Base-by-base conservation (phyloP, 1,284 basidiomycete genomes). In the Naganishia sp. region DNA sequence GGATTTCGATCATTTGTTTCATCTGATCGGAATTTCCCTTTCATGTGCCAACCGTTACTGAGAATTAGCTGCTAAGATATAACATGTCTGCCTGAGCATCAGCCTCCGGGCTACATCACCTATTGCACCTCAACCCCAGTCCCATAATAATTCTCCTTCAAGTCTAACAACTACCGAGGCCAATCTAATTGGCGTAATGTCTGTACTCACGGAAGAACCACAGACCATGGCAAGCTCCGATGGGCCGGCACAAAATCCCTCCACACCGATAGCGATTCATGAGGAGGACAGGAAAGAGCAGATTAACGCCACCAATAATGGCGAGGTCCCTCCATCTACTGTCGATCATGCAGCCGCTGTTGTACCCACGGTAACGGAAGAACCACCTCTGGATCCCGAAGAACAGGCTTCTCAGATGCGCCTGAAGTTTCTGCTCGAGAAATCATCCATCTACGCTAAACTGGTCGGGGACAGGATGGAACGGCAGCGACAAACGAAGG, bases 401-500 rank as follows among this genome's bases (percentile, higher is more conserved):
- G 58, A 25, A 42, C 58, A 61, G 32, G 58, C 58, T 28, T 61
- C 58, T 28, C 58, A 61, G 39, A 53, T 55, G 18, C 51, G 65
- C 9, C 65, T 67, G 7, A 63, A 63, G 13, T 67, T 67, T 69
- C 67, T 80, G 39, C 71, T 79, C 15, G 75, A 80, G 61, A 78
- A 80, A 66, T 81, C 80, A 1, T 72, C 73, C 3, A 75, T 81
- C 62, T 81, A 81, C 66, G 78, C 80, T 58, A 77, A 77, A 64
- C 76, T 80, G 62, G 77, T 81, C 31, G 76, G 77, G 6, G 79
- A 81, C 51, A 74, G 79, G 13, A 81, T 81, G 80, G 79, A 75
- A 50, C 66, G 76, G 7, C 80, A 81, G 65, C 77, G 78, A 46
- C 72, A 78, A 39, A 77, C 77, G 32, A 77, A 77, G 64, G 68